Percentiles rank a stretch among this genome's conserved stretches.
phyloP scores from a whole-genome alignment of 2,329 filamentous ascomycete species.

The Fusarium secorum region DNA sequence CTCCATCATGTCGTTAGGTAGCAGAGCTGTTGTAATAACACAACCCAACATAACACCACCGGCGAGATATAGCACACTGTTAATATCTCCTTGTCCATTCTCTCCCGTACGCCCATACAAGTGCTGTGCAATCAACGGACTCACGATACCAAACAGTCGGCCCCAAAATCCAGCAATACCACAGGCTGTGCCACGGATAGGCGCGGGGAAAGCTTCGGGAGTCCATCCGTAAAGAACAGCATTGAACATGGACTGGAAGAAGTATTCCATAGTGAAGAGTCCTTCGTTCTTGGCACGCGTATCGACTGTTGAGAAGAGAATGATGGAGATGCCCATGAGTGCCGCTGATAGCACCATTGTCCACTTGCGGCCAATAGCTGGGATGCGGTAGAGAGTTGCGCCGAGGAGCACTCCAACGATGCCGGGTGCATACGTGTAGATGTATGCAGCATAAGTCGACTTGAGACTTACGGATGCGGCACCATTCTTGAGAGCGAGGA shows the following conservation, averaged over 20 bases:
- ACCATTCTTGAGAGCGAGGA: conserved; percentile 61
- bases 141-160: conserved; percentile 64
- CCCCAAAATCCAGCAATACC: conserved; percentile 68
- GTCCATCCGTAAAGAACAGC: conserved; percentile 56
- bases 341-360: conserved; percentile 55
- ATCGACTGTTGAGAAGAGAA: conserved; percentile 54
- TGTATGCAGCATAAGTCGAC: conserved; percentile 60
- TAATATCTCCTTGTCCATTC: conserved; percentile 50
- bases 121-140: conserved; percentile 61
- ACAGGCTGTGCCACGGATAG: conserved; percentile 62
- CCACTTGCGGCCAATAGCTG: conserved; percentile 52
- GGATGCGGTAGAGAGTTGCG: conserved; percentile 50
- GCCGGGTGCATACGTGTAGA: conserved; percentile 62
- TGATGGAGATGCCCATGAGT: conserved; percentile 56
- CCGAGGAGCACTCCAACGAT: conserved; percentile 60
- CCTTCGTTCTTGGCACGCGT: conserved; percentile 49
- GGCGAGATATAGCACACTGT: conserved; percentile 63
- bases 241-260: conserved; percentile 54
- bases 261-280: conserved; percentile 53
- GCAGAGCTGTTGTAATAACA: conserved; percentile 57
- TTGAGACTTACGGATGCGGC: conserved; percentile 52
- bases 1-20: conserved; percentile 53
- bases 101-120: conserved; percentile 45
- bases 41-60: conserved; percentile 62
- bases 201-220: conserved; percentile 65